These are phyloP conservation scores for Trypanosoma congolense DNA, from an alignment of 208 protist species.

Conservation along the genomic window DNA sequence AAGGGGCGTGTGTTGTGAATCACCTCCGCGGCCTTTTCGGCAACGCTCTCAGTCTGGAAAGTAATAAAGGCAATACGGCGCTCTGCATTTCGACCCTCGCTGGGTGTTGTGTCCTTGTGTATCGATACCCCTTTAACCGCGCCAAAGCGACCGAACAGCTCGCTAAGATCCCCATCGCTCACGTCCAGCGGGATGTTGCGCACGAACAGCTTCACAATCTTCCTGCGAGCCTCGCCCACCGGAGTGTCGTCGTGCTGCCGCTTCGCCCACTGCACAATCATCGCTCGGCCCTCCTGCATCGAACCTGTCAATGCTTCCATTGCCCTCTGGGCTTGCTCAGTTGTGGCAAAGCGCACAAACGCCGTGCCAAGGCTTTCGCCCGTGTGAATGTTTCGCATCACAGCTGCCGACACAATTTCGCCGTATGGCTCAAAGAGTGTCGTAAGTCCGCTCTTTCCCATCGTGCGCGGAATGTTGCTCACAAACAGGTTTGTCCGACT, in stretches of 20 bases:
- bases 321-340: conserved; percentile 56
- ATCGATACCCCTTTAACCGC: conserved; percentile 50
- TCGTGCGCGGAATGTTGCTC: conserved; percentile 16
- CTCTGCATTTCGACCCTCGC: conserved; percentile 8
- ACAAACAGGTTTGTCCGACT: conserved; percentile 22
- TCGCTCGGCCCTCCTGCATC: conserved; percentile 35
- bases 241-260: conserved; percentile 77
- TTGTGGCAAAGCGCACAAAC: conserved; percentile 72
- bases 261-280: conserved; percentile 79
- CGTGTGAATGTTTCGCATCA: conserved; percentile 87
- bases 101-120: conserved; percentile 42
- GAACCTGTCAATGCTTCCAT: conserved; percentile 42
- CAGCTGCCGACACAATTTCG: conserved; percentile 43
- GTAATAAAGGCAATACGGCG: conserved; percentile 80
- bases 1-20: conserved; percentile 79
- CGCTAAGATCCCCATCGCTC: conserved; percentile 27
- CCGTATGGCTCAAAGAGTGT: conserved; percentile 39
- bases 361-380: conserved; percentile 75
- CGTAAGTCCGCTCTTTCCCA: conserved; percentile 4
- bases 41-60: conserved; percentile 51
- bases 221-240: conserved; percentile 49
- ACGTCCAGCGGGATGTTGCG: conserved; percentile 79
- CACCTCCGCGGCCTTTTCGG: conserved; percentile 46
- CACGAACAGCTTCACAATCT: conserved; percentile 80
- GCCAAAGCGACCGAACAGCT: conserved; percentile 53